Base-by-base conservation (phyloP, 139 green algal species). In the Pycnococcus provasolii region DNA sequence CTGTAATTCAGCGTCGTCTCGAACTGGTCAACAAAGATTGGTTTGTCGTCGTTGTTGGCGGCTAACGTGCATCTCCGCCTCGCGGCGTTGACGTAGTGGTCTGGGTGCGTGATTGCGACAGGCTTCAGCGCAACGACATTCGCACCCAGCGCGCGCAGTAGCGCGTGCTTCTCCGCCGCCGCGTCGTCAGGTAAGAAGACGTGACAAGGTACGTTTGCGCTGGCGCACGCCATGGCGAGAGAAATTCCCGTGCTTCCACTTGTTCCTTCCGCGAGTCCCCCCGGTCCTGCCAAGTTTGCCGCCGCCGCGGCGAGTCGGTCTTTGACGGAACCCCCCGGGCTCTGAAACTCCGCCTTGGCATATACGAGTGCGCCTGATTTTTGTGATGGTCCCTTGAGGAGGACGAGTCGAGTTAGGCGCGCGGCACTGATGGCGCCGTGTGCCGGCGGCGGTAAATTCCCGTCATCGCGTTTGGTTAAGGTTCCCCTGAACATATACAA, bases 161-260 rank as follows among this genome's bases (percentile, higher is more conserved):
- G 80, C 45, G 77, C 57, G 11, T 65, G 68, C 71, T 97, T 97
- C 58, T 97, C 91, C 26, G 47, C 39, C n/a, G 73, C 89, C 39
- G 86, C 91, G 71, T 97, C 91, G 74, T 96, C 89, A 0, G 91
- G 91, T 83, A 96, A 87, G 8, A 79, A 81, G 11, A 97, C 85
- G 70, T 87, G 82, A 72, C 83, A 89, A 73, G 68, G 60, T 79
- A 88, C 41, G 86, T 82, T 42, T 74, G 54, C 2, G 84, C 82
- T 37, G 57, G 44, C 45, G 74, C 74, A 40, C 44, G 87, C 80
- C 77, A 95, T 85, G 3, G 91, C 89, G 53, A 96, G 75, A 71
- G 79, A 87, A 15, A 97, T 79, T 4, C 91, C 91, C 5, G 91
- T 96, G 76, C 77, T 83, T 51, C 89, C 89, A 3, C 83, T 85